Base-by-base conservation (phyloP, 495 filamentous ascomycete genomes). In the Trichoderma orchidacearum region DNA sequence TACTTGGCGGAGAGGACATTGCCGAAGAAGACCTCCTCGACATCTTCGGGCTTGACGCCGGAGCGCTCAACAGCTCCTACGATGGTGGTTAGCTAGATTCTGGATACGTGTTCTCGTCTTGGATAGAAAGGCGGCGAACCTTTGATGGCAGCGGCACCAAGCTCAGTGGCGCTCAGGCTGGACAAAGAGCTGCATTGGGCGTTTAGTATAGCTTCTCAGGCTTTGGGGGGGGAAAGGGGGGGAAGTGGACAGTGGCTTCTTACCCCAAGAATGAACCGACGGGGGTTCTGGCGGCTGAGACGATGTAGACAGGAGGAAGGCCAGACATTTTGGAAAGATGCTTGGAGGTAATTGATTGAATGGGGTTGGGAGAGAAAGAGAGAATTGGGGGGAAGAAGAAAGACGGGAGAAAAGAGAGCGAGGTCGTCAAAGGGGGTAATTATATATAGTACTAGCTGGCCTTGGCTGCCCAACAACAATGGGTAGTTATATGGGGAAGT, bases 1-100 rank as follows among this genome's bases (percentile, higher is more conserved):
- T 78, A 96, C 91, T 90, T 90, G 64, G 92, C 93, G 45, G 90
- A 94, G 62, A 98, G 80, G 54, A 98, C 93, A 78, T 98, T 98
- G 65, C 93, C 93, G 64, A 95, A 93, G 79, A 93, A 94, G 65
- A 97, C 88, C 66, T 98, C 93, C 66, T 97, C 81, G 23, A 98
- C 89, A 67, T 93, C 93, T 58, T 85, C 79, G 48, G 89, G 76
- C 68, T 92, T 86, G 72, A 98, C 80, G 60, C 84, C 83, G 57
- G 92, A 89, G 61, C 86, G 85, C 68, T 89, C 83, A 61, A 98
- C 75, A 58, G 91, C 91, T 30, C 53, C 53, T 55, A 31, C 1
- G 8, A 31, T 15, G 51, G 11, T 30, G 28, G 32, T 36, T n/a
- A 68, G 88, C 89, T 92, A 60, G 51, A 58, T 60, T 54, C n/a